Evolutionary conservation across 2,329 filamentous ascomycete species (phyloP), one percentile per base, ranked within the genome.

Genomic region (Camptophora hylomeconis): DNA sequence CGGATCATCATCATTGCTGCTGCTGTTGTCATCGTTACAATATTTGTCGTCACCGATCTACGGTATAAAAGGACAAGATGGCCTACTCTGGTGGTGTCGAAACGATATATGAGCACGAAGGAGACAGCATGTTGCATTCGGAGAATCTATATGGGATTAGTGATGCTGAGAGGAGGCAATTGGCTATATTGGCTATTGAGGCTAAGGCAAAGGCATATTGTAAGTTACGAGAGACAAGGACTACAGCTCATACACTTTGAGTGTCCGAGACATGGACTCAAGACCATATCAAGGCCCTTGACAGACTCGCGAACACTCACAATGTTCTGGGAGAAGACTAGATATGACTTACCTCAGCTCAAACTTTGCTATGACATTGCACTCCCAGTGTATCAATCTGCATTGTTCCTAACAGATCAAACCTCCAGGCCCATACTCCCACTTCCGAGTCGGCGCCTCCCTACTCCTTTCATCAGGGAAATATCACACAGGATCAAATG

Each of bases 401-500:
- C 28, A 26, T 24, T 20, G 12, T 24, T 21, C 17, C 16, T 17
- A 20, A 20, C 8, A 10, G 4, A 17, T n/a, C 8, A 23, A 27
- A 28, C 19, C 28, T 26, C 15, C 20, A 75, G 72, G 72, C 51
- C 84, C 81, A 3, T 93, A 94, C 65, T 92, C 82, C 46, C 69
- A 77, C 36, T 98, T 95, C 65, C 80, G 76, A 39, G 89, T 98
- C 38, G 89, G 89, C 38, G 77, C 80, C 27, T 75, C 80, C 18
- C 57, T 95, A 36, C 72, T 95, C 37, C 66, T 72, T 5, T 38
- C 54, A 7, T 56, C 63, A 17, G 69, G 65, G 3, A 53, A 57
- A 33, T 72, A 65, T 42, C 65, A 84, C 33, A 61, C 68, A 24
- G 89, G 89, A 31, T 84, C 81, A 38, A 93, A 93, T 51, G 74